Evolutionary conservation across 305 asterid genomes (phyloP), one percentile per base, ranked within the genome.

Genomic region (Fraxinus greggii): DNA sequence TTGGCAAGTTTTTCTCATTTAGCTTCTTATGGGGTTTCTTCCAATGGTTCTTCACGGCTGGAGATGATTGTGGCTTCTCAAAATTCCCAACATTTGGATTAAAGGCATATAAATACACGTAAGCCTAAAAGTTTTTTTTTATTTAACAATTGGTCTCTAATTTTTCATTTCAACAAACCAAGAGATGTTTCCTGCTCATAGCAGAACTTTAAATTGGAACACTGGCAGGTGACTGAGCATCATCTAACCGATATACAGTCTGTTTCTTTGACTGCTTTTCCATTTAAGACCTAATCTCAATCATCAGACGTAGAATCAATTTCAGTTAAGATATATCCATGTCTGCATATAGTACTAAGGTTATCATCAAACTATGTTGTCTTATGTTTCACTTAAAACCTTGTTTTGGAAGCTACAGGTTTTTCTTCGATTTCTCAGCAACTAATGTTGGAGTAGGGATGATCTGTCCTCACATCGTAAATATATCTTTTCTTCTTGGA

Each of bases 21-120:
- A 89, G 92, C 84, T 89, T 89, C 87, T 15, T 83, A 56, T 89
- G 90, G 90, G 87, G 87, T 35, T 89, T 81, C 83, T 89, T 89
- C 73, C 90, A 89, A 8, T 89, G 92, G 92, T 89, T 89, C 84
- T 89, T 86, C 81, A 81, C 87, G 21, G 85, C 86, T 17, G 89
- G 79, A 0, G 90, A 89, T 4, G 81, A 45, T 72, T 89, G 92
- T 51, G 92, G 92, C 12, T 89, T 89, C 45, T 7, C 15, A 15
- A 86, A 28, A 63, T 89, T 89, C 79, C 92, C 92, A 3, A 86
- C 90, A 0, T 89, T 89, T 12, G 92, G 92, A 48, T 40, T 89
- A 51, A 40, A 87, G 83, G 92, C 92, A 21, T 85, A 76, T n/a
- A 15, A 76, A 13, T 17, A 85, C 80, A 82, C 74, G 92, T 87